Evolutionary conservation across 1,284 basidiomycete species (phyloP), one percentile per base, ranked within the genome.

Genomic region (Cerrena zonata): DNA sequence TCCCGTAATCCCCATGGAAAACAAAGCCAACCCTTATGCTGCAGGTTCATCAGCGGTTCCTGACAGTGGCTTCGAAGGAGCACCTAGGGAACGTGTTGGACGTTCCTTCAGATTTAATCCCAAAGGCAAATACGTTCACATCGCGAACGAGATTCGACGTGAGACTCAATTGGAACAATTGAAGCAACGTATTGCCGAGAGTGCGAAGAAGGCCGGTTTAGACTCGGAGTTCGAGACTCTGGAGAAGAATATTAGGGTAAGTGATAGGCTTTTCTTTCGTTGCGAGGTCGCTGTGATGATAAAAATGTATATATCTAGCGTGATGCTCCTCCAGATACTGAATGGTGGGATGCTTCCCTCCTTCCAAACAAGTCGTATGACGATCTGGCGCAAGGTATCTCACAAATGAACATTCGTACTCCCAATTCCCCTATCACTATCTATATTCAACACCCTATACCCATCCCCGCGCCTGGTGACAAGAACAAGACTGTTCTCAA

Each of bases 261-360:
- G 79, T 63, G 21, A 13, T 25, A 2, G 13, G 40, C 46, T 34
- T 40, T 42, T 47, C 39, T 45, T 36, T 36, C 50, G 27, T 41
- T 48, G n/a, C 19, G 12, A 23, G 13, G 4, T 30, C 40, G n/a
- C 23, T 26, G 39, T 40, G 22, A 15, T 21, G 18, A 22, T 55
- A 49, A 49, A 57, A 24, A 60, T 43, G 45, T 26, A 4, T 26
- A 53, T 46, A 15, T 49, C 27, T 61, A 93, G 84, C 78, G 93
- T 41, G 80, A 84, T 51, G 78, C 86, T 0, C 95, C 95, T 3
- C 96, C 95, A 0, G 85, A 84, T 4, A 80, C 88, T 5, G 95
- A 99, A 68, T 99, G 95, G 95, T 99, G 96, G 95, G 96, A 99
- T 68, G 82, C 80, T 26, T 81, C 89, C 0, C 74, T 97, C n/a